Conservation (phyloP, 2,329 filamentous ascomycete species). For the Penicillium expansum region DNA sequence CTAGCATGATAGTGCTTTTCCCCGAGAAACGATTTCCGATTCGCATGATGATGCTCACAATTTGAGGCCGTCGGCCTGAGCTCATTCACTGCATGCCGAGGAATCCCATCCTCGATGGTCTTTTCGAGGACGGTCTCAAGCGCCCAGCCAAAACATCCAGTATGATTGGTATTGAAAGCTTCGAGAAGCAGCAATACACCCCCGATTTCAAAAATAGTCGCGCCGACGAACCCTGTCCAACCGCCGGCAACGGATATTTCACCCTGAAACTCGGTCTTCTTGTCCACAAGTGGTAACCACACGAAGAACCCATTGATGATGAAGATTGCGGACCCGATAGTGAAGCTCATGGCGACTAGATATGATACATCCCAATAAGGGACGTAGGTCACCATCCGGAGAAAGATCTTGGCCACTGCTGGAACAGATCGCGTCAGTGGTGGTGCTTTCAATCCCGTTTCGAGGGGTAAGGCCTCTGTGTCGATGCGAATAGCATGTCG, state of each 20-base stretch:
- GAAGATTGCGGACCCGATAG: constrained; percentile 55
- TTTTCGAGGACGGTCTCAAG: constrained; percentile 52
- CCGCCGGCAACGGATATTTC: constrained; percentile 57
- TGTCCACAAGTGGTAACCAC: constrained; percentile 58
- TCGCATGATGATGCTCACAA: constrained; percentile 45
- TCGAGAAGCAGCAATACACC: constrained; percentile 63
- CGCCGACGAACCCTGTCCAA: constrained; percentile 64
- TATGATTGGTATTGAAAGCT: constrained; percentile 64
- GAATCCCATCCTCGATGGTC: constrained; percentile 18
- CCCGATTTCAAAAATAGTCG: constrained; percentile 64
- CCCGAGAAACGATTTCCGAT: constrained; percentile 30
- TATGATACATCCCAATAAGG: constrained; percentile 59
- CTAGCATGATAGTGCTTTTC: neutral
- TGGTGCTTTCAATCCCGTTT: constrained; percentile 30
- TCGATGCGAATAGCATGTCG: constrained; percentile 43
- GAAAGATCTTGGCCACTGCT: constrained; percentile 39
- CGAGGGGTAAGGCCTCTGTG: constrained; percentile 15
- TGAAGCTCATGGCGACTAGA: constrained; percentile 55
- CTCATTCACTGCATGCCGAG: constrained; percentile 6
- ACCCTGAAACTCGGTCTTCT: constrained; percentile 53
- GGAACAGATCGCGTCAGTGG: constrained; percentile 32
- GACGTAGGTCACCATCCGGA: constrained; percentile 50
- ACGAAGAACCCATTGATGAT: constrained; percentile 63
- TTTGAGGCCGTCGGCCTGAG: constrained; percentile 18
- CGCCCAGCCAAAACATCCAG: constrained; percentile 68